Base-by-base conservation (phyloP, 345 rosid species). In the Arabis hirsuta region DNA sequence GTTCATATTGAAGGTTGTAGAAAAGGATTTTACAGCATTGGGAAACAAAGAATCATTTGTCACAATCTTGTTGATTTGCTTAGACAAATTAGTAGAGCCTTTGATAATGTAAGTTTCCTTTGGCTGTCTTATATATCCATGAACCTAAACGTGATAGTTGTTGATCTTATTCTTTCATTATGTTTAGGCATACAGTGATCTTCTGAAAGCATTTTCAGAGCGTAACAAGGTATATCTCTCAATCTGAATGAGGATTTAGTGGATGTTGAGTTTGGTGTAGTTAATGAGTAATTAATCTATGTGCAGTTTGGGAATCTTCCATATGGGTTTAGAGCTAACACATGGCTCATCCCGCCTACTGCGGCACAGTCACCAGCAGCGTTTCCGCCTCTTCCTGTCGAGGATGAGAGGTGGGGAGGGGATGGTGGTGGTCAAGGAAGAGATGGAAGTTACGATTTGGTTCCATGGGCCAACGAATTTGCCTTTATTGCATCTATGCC, bases 251-350 rank as follows among this genome's bases (percentile, higher is more conserved):
- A 71, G 41, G 53, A 57, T 61, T 26, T 36, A 32, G 14, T 41
- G 45, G 32, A 57, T 69, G 34, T 51, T 70, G 31, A 31, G 19
- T 19, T 64, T 27, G 22, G 20, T 59, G 42, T 27, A 8, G 46
- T 62, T 67, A 22, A 7, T 63, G 51, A 55, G 12, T 8, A 36
- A 12, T 72, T 71, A 10, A 19, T 70, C 45, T 29, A 12, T 63
- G 31, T 82, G 78, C 86, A 95, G 98, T 91, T 95, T 82, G 98
- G 98, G 69, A 95, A 91, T 85, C 93, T 91, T 86, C 98, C 98
- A 41, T 91, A 86, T 79, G 99, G 98, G 8, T 95, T 95, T 74
- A 85, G 98, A 82, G 93, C 99, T 67, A 95, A 95, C 82, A 95
- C 98, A 6, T 95, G 99, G 98, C 96, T 95, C 69, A 80, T 86